These are phyloP conservation scores for Fraxinus anomala DNA, from an alignment of 257 asterid genomes.

Conservation along the genomic window DNA sequence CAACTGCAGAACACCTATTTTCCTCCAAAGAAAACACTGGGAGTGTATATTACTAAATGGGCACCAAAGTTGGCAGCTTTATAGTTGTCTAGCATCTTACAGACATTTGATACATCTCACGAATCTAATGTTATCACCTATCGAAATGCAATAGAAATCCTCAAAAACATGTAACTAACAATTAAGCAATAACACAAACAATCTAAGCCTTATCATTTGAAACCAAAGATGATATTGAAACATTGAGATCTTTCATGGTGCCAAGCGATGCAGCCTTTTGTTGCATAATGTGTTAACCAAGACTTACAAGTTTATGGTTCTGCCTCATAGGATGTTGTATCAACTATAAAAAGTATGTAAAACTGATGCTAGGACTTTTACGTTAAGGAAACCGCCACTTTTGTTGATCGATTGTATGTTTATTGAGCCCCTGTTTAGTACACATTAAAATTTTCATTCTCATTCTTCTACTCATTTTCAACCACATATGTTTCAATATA, in stretches of 20 bases:
- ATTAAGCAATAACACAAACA: no score
- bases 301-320: background rate
- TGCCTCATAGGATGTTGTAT: constrained; percentile 1
- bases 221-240: background rate
- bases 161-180: background rate
- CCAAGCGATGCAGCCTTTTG: background rate
- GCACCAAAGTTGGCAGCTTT: background rate
- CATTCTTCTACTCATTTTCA: no score
- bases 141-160: background rate
- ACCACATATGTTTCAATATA: no score
- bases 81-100: no score
- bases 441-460: no score
- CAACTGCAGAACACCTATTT: background rate
- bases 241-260: background rate
- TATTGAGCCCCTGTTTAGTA: no score
- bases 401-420: background rate
- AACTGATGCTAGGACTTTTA: background rate
- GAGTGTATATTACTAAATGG: background rate
- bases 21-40: background rate
- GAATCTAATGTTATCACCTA: background rate
- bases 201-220: background rate
- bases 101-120: background rate
- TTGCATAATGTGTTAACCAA: background rate
- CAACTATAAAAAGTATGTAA: background rate
- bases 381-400: background rate